Percentiles rank a stretch among this genome's conserved stretches.
phyloP scores from a whole-genome alignment of 2,329 filamentous ascomycete species.

The Colletotrichum salicis region DNA sequence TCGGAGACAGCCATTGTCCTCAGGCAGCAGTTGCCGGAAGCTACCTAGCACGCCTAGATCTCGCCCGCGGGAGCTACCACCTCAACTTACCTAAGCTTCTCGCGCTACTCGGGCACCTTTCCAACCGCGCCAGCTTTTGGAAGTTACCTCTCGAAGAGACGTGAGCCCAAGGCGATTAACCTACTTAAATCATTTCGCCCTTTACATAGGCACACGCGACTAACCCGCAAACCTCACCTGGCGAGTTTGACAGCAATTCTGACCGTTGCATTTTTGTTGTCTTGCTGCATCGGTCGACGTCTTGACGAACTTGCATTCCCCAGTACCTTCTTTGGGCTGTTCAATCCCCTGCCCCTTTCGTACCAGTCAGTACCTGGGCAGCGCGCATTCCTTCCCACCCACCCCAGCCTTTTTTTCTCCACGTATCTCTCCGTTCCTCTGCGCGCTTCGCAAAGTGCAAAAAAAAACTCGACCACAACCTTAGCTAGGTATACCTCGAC shows the following conservation, averaged over 20 bases:
- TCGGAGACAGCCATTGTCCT: conserved; percentile 3
- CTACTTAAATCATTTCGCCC: conserved; percentile 16
- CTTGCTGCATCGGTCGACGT: neutral
- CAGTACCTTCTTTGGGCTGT: neutral
- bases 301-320: neutral
- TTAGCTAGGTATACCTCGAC: neutral
- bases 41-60: conserved; percentile 4
- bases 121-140: neutral
- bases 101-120: neutral
- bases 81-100: conserved; percentile 8
- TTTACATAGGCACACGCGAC: conserved; percentile 1
- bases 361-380: neutral
- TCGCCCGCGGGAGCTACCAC: neutral
- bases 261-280: neutral
- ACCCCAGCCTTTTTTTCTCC: conserved; percentile 34
- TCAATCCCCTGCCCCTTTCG: neutral
- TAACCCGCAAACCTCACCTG: neutral
- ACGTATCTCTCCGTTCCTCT: conserved; percentile 28
- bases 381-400: conserved; percentile 26
- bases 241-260: neutral
- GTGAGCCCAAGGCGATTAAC: neutral
- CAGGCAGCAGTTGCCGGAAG: conserved; percentile 19
- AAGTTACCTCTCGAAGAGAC: neutral
- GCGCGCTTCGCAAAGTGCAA: conserved; percentile 12
- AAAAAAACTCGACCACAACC: conserved; percentile 29